Evolutionary conservation across 805 yeast genomes (phyloP).

Genomic region (Millerozyma acaciae): DNA sequence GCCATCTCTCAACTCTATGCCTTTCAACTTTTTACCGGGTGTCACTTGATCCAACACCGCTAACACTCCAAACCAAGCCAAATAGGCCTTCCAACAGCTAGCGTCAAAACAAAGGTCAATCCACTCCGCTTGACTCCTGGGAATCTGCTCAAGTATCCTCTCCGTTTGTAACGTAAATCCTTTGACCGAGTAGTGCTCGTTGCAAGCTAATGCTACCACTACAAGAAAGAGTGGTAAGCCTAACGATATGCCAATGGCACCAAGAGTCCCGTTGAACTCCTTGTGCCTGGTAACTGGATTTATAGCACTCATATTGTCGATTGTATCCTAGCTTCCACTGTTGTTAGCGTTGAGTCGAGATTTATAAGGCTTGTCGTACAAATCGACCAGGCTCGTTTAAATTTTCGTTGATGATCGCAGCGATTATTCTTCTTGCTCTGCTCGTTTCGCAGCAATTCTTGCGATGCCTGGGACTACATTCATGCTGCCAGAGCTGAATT

Average conservation of each 20-base stretch:
- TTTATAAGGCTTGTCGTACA: too few species aligned
- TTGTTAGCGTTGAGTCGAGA: too few species aligned
- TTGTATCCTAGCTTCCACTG: too few species aligned
- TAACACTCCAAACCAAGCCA: conserved; percentile 67
- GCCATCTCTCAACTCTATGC: conserved; percentile 75
- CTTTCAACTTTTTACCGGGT: conserved; percentile 56
- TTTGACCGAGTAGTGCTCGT: conserved; percentile 50
- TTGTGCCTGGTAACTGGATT: conserved; percentile 70
- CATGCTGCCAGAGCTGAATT: too few species aligned
- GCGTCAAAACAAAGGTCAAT: conserved; percentile 36
- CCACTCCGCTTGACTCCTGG: conserved; percentile 19
- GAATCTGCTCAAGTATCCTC: conserved; percentile 34
- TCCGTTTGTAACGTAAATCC: conserved; percentile 45
- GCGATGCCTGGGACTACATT: too few species aligned
- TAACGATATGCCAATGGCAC: conserved; percentile 62
- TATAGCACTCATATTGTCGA: too few species aligned
- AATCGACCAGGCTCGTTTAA: too few species aligned
- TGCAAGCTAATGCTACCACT: conserved; percentile 56
- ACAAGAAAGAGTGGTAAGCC: conserved; percentile 66
- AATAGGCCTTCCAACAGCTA: conserved; percentile 60
- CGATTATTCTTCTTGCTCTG: too few species aligned
- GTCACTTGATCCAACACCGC: conserved; percentile 59
- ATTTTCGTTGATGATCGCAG: too few species aligned
- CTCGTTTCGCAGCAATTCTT: too few species aligned
- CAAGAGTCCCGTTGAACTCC: conserved; percentile 78